Evolutionary conservation across 805 yeast genomes (phyloP), one percentile per base, ranked within the genome.

Genomic region (Cyberlindnera saturnus): DNA sequence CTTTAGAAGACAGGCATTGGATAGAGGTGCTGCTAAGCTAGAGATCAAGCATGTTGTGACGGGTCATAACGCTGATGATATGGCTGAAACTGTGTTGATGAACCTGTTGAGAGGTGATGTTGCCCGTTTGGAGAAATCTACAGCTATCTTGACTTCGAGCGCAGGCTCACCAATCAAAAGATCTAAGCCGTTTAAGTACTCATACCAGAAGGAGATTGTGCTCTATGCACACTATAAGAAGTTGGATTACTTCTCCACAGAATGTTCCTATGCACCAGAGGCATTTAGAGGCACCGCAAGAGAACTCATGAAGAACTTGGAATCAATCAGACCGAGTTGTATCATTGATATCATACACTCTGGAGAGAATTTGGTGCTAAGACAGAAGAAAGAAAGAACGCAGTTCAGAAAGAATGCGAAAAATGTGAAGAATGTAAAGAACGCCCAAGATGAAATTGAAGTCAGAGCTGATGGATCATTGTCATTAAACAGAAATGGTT

Each of bases 21-120:
- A 93, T 62, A 73, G 99, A 52, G 99, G 99, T 2, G 96, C 98
- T 3, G 81, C 86, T 10, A 84, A 82, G 58, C 65, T 91, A 19
- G 88, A 82, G 0, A 89, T 93, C 40, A 72, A 74, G 42, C 99
- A 93, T 64, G 93, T 93, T 29, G 95, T 93, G 2, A 93, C 99
- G 0, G 99, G 99, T 3, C 99, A 93, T 64, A 93, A 93, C 62
- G 99, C 99, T 0, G 99, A 93, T 63, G 99, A 93, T 65, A 86
- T 93, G 87, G 99, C 99, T 1, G 99, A 93, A 58, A 93, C 99
- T 0, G 96, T 93, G 5, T 65, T 93, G 42, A 91, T 93, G 98
- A 93, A 93, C 63, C 65, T 93, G 36, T 66, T 93, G 26, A 73
- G 99, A 54, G 99, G 99, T n/a, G 99, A 93, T 60, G 83, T 89